Evolutionary conservation across 2,329 filamentous ascomycete genomes (phyloP), one percentile per base, ranked within the genome.

Genomic region (Chaetomiaceae sp.): DNA sequence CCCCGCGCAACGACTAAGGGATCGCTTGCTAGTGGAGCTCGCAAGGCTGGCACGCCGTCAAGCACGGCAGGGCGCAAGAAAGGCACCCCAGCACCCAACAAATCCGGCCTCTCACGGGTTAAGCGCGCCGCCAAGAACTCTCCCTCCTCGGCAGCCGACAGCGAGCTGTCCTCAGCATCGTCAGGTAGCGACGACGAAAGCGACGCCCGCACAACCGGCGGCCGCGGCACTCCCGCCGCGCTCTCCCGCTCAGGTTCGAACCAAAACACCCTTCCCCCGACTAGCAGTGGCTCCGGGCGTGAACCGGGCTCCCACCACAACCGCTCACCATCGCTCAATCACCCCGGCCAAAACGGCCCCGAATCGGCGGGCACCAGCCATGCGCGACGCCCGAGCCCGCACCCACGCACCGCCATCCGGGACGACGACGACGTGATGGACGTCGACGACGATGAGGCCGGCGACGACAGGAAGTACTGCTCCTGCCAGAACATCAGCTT

Each of bases 401-500:
- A 44, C 23, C 33, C 27, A 12, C 16, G 6, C 37, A 13, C 25
- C 19, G 49, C 16, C 34, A 46, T 47, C 35, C 54, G 54, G 35
- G 70, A 75, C 27, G 72, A 74, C 47, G 75, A 83, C 59, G 82
- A 81, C 61, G 65, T 70, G 53, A 70, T 81, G 60, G 77, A 77
- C 23, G 74, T 67, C 58, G 75, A 81, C 19, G 83, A 85, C 27
- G 85, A 89, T 44, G 86, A 89, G 50, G 85, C 85, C 37, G 83
- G 82, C 48, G 84, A 85, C 56, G 86, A 90, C 68, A 85, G 86
- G 64, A 87, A 89, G 66, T 93, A 93, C 70, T 93, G 88, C 70
- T 76, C 85, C 25, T 93, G 88, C 67, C 85, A 91, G 66, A 86
- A 86, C 61, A 85, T 91, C 58, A 89, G 86, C 67, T 90, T 87